Percentiles rank a stretch among this genome's conserved stretches.
Conservation (phyloP, 192 early-diverging fungal species). For the Coemansia sp. region DNA sequence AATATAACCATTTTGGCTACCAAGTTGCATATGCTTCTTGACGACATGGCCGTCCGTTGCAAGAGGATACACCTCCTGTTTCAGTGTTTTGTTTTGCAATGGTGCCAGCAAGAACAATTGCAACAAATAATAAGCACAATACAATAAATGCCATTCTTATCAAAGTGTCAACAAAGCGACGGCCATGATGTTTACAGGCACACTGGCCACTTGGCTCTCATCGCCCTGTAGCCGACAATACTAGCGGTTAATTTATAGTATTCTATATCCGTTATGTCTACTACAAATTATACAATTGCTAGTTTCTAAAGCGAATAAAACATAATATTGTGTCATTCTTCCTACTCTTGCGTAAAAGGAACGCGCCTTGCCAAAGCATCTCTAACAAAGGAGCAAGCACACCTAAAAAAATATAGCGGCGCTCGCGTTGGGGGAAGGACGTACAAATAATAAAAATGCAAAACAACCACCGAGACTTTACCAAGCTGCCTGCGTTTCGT, state of each 20-base stretch:
- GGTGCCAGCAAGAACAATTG: neutral
- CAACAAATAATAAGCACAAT: neutral
- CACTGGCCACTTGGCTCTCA: neutral
- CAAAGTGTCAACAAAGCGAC: constrained; percentile 5
- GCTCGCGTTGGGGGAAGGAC: constrained; percentile 26
- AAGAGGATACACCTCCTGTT: no score
- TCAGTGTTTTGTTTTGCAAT: neutral
- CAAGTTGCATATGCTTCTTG: no score
- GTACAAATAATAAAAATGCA: neutral
- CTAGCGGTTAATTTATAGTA: neutral
- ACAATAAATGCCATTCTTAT: neutral
- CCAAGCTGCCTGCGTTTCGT: neutral
- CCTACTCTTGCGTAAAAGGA: neutral
- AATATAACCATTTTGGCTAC: neutral
- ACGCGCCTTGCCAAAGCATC: neutral
- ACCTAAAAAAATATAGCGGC: neutral
- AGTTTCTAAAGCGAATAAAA: neutral
- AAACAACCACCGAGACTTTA: neutral
- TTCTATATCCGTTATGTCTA: neutral
- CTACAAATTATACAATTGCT: neutral
- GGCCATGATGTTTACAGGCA: neutral
- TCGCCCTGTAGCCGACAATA: neutral
- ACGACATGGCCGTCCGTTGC: no score
- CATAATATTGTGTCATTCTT: no score
- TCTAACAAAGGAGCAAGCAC: neutral